Evolutionary conservation across 1,284 basidiomycete species (phyloP), one percentile per base, ranked within the genome.

Genomic region (Inonotus hispidus): DNA sequence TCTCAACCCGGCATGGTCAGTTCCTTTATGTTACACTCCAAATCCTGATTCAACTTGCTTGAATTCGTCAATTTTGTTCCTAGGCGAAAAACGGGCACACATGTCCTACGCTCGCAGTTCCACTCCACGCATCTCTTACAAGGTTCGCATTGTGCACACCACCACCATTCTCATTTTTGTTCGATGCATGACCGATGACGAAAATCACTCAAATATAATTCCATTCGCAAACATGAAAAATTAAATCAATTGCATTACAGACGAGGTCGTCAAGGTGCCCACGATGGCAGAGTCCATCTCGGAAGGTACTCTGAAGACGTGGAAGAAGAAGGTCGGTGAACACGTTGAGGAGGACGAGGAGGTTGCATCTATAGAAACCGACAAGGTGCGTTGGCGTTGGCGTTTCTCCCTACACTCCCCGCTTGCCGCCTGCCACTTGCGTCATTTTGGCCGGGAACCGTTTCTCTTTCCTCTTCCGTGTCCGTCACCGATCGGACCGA

Each of bases 251-350:
- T 16, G 7, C 7, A 43, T 62, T 50, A 29, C 65, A 90, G 89
- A 84, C 61, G 90, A 95, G 76, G 92, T 90, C 62, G 85, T 99
- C 71, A 95, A 98, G 80, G 96, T 99, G 53, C 96, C 96, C 25
- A 91, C 95, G 75, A 98, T 99, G 95, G 95, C 96, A 58, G 96
- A 99, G 75, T 98, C 95, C 67, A 97, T 99, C 77, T 93, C 93
- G 16, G 96, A 99, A 77, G 96, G 96, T 58, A 99, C 96, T 4
- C 81, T 99, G 64, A 98, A 95, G 78, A 83, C 93, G 64, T 99
- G 95, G 94, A 82, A 83, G 69, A 98, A 98, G 79, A 86, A 95
- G 77, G 87, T 92, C 56, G 96, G 96, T 47, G 96, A 99, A 72
- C 84, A 79, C 64, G 95, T 99, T 63, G 84, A 88, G 72, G 88